Evolutionary conservation across 495 filamentous ascomycete species (phyloP).

Genomic region (Poronia punctata): DNA sequence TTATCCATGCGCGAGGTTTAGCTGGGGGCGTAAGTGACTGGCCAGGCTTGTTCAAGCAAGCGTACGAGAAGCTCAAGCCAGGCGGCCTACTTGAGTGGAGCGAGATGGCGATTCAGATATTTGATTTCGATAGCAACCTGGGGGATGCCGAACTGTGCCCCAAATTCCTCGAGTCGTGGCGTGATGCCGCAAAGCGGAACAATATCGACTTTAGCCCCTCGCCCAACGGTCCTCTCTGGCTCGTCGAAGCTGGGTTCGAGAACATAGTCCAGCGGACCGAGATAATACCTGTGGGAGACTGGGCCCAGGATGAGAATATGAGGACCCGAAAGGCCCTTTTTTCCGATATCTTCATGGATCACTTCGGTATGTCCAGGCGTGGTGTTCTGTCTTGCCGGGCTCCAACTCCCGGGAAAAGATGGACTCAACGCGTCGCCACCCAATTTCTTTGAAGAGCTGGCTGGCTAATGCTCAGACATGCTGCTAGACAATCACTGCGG

Average conservation of each 20-base stretch:
- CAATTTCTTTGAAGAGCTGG: background rate
- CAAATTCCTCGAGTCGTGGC: constrained; percentile 26
- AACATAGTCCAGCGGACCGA: constrained; percentile 44
- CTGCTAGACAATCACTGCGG: constrained; percentile 18
- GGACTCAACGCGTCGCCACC: too few species aligned
- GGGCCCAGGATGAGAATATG: constrained; percentile 27
- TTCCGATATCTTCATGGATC: constrained; percentile 15
- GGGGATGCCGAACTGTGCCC: constrained; percentile 46
- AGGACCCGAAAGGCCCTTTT: constrained; percentile 14
- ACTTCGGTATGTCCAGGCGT: constrained; percentile 21
- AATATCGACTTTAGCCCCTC: constrained; percentile 36
- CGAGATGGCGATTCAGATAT: constrained; percentile 41
- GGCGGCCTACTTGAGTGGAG: constrained; percentile 52
- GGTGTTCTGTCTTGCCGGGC: too few species aligned
- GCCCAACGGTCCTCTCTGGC: constrained; percentile 27
- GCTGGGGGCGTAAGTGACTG: constrained; percentile 54
- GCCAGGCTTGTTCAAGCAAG: constrained; percentile 43
- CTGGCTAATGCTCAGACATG: constrained; percentile 5
- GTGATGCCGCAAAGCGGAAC: constrained; percentile 28
- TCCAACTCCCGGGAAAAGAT: too few species aligned
- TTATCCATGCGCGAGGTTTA: constrained; percentile 54
- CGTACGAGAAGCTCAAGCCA: constrained; percentile 45
- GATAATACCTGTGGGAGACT: constrained; percentile 16
- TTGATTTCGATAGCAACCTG: constrained; percentile 42
- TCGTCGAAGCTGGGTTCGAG: constrained; percentile 49